Percentiles rank a stretch among this genome's conserved stretches.
Evolutionary conservation across 139 green algal genomes (phyloP).

Genomic region (Ostreobium quekettii): DNA sequence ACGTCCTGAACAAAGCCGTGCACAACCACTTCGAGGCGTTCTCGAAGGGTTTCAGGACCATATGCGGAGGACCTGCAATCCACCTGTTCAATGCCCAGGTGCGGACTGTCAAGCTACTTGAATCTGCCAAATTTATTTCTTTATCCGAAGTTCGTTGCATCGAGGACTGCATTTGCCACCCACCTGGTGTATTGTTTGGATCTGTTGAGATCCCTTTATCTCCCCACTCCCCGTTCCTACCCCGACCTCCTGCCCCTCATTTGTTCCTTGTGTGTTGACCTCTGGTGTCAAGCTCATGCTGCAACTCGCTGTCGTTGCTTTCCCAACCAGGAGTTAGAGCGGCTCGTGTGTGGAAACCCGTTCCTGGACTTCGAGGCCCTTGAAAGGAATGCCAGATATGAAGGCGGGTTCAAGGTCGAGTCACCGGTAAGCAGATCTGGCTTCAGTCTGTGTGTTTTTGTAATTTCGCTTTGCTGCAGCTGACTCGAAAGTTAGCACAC

Average conservation of each 20-base stretch:
- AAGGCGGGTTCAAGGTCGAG: conserved; percentile 23
- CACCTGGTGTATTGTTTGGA: not conserved
- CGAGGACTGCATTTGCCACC: not conserved
- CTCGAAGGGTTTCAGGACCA: conserved; percentile 44
- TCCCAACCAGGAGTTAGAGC: conserved; percentile 72
- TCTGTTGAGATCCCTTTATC: not conserved
- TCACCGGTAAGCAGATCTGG: no score
- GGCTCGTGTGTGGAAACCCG: conserved; percentile 63
- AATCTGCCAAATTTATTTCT: not conserved
- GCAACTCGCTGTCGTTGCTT: conserved; percentile 27
- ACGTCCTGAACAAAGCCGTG: conserved; percentile 49
- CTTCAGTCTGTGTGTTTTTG: no score
- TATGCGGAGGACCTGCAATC: conserved; percentile 46
- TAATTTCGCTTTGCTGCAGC: no score
- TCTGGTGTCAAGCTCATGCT: not conserved
- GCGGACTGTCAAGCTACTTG: not conserved
- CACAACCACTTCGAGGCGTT: conserved; percentile 67
- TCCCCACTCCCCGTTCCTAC: not conserved
- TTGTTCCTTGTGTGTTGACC: not conserved
- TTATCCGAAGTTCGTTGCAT: not conserved
- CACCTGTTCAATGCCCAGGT: not conserved
- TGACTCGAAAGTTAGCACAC: no score
- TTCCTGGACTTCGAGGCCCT: conserved; percentile 70
- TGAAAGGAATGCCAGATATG: conserved; percentile 32
- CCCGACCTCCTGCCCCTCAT: no score